Base-by-base conservation (phyloP, 805 yeast genomes). In the Candida tallmaniae region DNA sequence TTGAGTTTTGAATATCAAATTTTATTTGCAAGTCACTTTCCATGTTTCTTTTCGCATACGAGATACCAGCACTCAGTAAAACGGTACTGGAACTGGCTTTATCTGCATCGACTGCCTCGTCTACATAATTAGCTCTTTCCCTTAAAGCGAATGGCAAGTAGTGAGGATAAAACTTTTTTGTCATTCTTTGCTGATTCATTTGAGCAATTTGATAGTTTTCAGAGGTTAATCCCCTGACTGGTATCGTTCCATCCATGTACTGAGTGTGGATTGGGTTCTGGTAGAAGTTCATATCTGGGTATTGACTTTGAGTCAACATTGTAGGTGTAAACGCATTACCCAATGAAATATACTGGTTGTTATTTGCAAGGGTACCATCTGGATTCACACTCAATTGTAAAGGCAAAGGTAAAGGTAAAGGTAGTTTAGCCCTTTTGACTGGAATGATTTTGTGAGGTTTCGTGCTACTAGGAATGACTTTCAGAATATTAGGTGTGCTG, bases 1-100 rank as follows among this genome's bases (percentile, higher is more conserved):
- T 52, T 8, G 50, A 34, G 25, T 57, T 54, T 38, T 60, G 65
- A 6, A 62, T 32, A 39, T 62, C 63, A 34, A 60, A 62, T 18
- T 45, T 47, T 13, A 62, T 41, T 7, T 46, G 31, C 31, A 56
- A 45, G 37, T 62, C 68, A 18, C 52, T 57, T 6, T 50, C 58
- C 24, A 58, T 50, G 30, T 49, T 48, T 39, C 52, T 59, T 31
- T 47, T 56, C 6, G 62, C 52, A n/a, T 43, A 40, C 7, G 42
- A 41, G 19, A 43, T 40, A 15, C 44, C 42, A 4, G 28, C 27
- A 25, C 39, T 34, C 24, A 30, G 39, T 12, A 39, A 26, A 6
- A 39, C 32, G 5, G 47, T 35, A 15, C 36, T 32, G n/a, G 39
- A 20, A 23, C 44, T 38, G 8, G 42, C 36, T 21, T 33, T 32